Evolutionary conservation across 306 rosid species (phyloP), one percentile per base, ranked within the genome.

Genomic region (Medicago ruthenica): DNA sequence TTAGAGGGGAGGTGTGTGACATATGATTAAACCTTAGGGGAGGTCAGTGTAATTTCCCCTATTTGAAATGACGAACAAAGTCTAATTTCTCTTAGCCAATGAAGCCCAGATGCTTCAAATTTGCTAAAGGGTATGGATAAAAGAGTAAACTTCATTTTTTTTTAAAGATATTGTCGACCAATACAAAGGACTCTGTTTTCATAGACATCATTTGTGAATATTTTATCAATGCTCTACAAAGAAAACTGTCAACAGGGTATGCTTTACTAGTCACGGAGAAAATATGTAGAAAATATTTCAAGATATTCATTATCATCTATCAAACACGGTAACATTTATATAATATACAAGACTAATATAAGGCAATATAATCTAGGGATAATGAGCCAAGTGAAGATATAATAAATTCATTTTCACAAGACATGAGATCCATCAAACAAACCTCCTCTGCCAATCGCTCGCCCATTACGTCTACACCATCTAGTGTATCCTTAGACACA

Each of bases 391-490:
- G 42, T 53, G 36, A 65, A 79, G 72, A 8, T 31, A 15, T 42
- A 55, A 42, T 22, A 81, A 31, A 60, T 42, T 58, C 31, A 61
- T 51, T 72, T 78, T 45, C 69, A 36, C 37, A 81, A 31, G 47
- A 40, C 45, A 72, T 71, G 67, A 67, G 55, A 68, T 50, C 48
- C 63, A 57, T 18, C 41, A 80, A 79, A 51, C 40, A 59, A 40
- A 57, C 63, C 76, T 96, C 99, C 73, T 78, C 87, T 16, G 86
- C 89, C 82, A 96, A 85, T 60, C 99, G 92, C 71, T 92, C 96
- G 36, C 98, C 99, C 99, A 96, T 96, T 50, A 96, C 86, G 70
- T 96, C 99, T 75, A 96, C 98, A 22, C 99, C 99, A 44, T 96
- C 98, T 42, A 96, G 85, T 17, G 98, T 90, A 80, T 82, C 60